phyloP scores from a whole-genome alignment of 345 rosid species.

The Citrus trifoliata region DNA sequence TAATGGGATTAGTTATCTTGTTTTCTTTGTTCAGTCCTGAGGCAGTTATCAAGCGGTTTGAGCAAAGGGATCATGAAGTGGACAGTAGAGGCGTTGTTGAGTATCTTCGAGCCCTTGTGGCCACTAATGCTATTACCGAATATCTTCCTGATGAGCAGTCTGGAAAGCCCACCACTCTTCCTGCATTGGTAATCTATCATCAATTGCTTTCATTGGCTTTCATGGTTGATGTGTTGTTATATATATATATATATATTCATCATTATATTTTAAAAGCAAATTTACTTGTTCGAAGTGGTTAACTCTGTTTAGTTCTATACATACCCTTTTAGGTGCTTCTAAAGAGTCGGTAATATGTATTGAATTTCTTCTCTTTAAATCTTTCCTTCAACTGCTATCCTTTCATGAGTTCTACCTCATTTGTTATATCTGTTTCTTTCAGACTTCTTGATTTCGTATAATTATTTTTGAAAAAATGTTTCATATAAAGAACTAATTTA shows the following conservation, averaged over 20 bases:
- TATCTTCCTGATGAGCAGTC: constrained; percentile 90
- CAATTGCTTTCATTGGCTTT: not conserved
- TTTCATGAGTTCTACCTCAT: not conserved
- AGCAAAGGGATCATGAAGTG: constrained; percentile 72
- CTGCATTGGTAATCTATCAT: constrained; percentile 56
- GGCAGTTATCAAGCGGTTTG: constrained; percentile 84
- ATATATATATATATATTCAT: not conserved
- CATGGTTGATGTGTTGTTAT: not conserved
- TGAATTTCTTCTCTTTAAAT: not conserved
- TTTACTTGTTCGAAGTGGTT: not conserved
- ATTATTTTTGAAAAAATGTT: not conserved
- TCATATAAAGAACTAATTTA: constrained; percentile 13
- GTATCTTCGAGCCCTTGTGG: constrained; percentile 83
- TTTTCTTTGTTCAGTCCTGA: constrained; percentile 57
- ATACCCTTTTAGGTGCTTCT: not conserved
- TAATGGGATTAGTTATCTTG: not conserved
- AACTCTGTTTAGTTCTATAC: not conserved
- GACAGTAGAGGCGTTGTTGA: constrained; percentile 91
- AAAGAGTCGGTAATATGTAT: not conserved
- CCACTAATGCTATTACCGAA: constrained; percentile 75
- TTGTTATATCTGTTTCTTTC: not conserved
- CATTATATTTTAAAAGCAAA: not conserved
- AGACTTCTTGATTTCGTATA: not conserved
- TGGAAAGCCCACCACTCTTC: constrained; percentile 83
- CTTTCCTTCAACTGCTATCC: not conserved